These are phyloP conservation scores for Verticillium alfalfae DNA, from an alignment of 2,329 filamentous ascomycete genomes.

Conservation along the genomic window DNA sequence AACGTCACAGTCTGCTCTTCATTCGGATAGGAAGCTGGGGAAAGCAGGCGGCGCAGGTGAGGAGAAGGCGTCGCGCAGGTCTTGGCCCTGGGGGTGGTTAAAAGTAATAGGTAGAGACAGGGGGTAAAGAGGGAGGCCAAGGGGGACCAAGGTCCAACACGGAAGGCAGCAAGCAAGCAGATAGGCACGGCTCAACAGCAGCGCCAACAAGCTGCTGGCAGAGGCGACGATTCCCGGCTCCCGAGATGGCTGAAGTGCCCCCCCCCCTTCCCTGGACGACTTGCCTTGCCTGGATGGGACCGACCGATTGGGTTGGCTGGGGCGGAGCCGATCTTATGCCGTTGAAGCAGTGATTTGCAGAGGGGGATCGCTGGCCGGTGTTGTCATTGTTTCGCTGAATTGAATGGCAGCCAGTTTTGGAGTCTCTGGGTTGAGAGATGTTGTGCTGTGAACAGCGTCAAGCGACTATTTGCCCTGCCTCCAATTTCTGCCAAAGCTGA, in stretches of 20 bases:
- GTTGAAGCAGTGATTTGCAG: background rate
- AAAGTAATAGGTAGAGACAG: background rate
- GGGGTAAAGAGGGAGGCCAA: background rate
- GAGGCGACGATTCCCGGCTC: background rate
- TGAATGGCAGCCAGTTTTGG: background rate
- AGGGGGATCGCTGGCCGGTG: background rate
- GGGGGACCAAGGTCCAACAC: background rate
- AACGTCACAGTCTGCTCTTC: background rate
- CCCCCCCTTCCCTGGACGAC: too few species aligned
- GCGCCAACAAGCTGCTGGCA: background rate
- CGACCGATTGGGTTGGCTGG: background rate
- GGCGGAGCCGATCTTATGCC: background rate
- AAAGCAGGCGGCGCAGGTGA: background rate
- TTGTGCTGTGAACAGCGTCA: too few species aligned
- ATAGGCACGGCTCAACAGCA: background rate
- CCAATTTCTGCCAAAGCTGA: too few species aligned
- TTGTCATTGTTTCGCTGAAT: background rate
- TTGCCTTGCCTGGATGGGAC: background rate
- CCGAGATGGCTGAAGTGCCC: background rate
- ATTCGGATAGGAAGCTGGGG: conserved; percentile 1
- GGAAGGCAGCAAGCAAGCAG: background rate
- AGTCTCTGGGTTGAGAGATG: too few species aligned
- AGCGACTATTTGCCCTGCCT: too few species aligned
- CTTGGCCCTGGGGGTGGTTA: background rate
- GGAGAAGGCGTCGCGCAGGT: background rate